A percentile compares a stretch with the other conserved stretches of the same genome.
phyloP scores from a whole-genome alignment of 495 filamentous ascomycete species.

The Neurospora sp. region DNA sequence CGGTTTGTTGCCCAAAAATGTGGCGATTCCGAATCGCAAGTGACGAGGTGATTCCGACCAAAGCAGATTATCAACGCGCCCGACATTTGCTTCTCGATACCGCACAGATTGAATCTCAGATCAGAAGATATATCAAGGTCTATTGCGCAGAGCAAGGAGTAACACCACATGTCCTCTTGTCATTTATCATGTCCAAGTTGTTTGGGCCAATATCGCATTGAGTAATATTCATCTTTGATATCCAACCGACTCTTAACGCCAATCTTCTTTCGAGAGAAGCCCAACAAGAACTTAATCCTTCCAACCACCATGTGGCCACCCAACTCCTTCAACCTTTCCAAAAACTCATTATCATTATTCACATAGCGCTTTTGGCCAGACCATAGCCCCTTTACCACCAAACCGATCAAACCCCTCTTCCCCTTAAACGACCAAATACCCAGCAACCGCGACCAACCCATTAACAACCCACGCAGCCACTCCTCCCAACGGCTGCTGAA shows the following conservation, averaged over 20 bases:
- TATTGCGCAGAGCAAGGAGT: neutral
- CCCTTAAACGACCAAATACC: neutral
- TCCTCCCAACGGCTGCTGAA: neutral
- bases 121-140: neutral
- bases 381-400: neutral
- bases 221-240: neutral
- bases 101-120: neutral
- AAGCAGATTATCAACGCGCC: neutral
- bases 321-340: neutral
- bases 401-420: neutral
- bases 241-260: neutral
- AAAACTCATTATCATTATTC: neutral
- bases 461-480: neutral
- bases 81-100: neutral
- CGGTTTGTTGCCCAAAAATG: neutral
- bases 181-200: neutral
- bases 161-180: neutral
- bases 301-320: neutral
- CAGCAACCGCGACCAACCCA: neutral
- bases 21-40: neutral
- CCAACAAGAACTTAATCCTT: neutral
- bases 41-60: neutral
- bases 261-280: neutral
- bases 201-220: neutral
- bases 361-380: neutral